These are phyloP conservation scores for Fusarium dimerum DNA, from an alignment of 2,329 filamentous ascomycete genomes.

Conservation along the genomic window DNA sequence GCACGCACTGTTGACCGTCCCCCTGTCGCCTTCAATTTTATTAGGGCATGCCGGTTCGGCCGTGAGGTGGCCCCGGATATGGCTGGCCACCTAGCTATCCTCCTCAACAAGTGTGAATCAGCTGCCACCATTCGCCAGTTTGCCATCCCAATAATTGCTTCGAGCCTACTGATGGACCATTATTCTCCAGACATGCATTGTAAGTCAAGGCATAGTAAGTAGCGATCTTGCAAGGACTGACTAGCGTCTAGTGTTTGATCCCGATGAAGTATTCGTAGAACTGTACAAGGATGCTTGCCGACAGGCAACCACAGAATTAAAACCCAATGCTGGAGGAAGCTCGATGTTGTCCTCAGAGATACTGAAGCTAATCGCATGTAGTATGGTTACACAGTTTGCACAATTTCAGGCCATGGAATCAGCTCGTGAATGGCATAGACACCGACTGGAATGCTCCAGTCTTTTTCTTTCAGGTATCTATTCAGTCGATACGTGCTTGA, in stretches of 20 bases:
- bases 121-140: too few species aligned
- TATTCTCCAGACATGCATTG: too few species aligned
- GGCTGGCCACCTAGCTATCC: too few species aligned
- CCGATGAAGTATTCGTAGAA: constrained; percentile 6
- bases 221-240: too few species aligned
- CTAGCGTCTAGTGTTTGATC: constrained; percentile 11
- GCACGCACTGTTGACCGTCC: too few species aligned
- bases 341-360: constrained; percentile 3
- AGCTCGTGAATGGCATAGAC: constrained; percentile 8
- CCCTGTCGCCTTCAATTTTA: too few species aligned
- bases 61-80: too few species aligned
- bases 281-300: constrained; percentile 7
- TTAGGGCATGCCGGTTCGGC: too few species aligned
- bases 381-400: constrained; percentile 13
- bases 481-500: constrained; percentile 14
- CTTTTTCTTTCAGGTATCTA: background rate
- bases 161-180: too few species aligned
- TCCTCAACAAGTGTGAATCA: too few species aligned
- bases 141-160: too few species aligned
- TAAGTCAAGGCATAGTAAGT: too few species aligned
- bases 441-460: constrained; percentile 2
- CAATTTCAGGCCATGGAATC: constrained; percentile 7
- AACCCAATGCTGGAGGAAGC: background rate
- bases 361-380: constrained; percentile 9
- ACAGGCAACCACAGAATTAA: constrained; percentile 2